Evolutionary conservation across 2,329 filamentous ascomycete species (phyloP), one percentile per base, ranked within the genome.

Genomic region (Albifimbria verrucaria): DNA sequence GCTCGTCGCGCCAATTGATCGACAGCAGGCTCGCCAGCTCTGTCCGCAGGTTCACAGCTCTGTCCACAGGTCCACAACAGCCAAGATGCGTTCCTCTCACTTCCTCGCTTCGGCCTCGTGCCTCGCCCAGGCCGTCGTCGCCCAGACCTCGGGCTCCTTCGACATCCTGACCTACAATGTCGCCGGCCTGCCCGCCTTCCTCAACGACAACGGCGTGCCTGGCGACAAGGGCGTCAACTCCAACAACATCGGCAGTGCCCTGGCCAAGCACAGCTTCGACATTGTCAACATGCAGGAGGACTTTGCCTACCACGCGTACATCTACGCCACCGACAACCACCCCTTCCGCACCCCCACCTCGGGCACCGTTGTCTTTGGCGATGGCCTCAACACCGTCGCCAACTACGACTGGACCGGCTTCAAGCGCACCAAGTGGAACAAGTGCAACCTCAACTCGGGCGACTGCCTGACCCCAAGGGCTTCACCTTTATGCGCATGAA

Each of bases 381-480:
- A 77, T 49, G 86, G 86, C 2, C 70, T 89, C 50, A 89, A 88
- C 71, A 82, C 82, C 1, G 65, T 88, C 43, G 75, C 84, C 56
- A 83, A 81, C 61, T 82, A 76, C 57, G 63, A 77, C 56, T 88
- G 78, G 75, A 66, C 79, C 55, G 44, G 47, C 2, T 81, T 83
- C 58, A 68, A 72, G 43, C 79, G 85, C 15, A 69, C 77, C 48
- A 82, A 84, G 61, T 89, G 86, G 84, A 66, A 74, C 22, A 71
- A 64, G 3, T 87, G 85, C 68, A 82, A 79, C 53, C 66, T 81
- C 61, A 76, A 76, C 32, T 81, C 79, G 1, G 76, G 75, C 1
- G 86, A 89, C 65, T 88, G 86, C 63, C 69, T 88, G 56, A 88
- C 85, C 86, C 84, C 21, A 89, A 89, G 67, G 86, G 86, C 15